These are phyloP conservation scores for Pleurotus pulmonarius DNA, from an alignment of 768 basidiomycete species.

Conservation along the genomic window DNA sequence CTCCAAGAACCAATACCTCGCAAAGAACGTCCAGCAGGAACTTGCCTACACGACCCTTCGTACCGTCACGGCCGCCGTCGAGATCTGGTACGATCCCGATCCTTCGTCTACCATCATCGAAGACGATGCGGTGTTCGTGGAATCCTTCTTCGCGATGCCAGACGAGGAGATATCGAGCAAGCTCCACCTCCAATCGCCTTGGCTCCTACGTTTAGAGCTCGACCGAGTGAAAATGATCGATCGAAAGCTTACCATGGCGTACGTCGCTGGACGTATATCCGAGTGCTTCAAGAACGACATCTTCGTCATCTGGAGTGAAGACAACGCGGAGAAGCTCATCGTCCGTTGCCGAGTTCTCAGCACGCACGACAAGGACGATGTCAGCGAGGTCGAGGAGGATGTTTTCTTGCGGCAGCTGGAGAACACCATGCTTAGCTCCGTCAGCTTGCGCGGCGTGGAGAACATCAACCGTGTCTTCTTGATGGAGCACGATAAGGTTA, in stretches of 20 bases:
- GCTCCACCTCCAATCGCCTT: slow-evolving; percentile 87
- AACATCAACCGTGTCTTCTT: slow-evolving; percentile 90
- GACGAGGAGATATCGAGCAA: slow-evolving; percentile 93
- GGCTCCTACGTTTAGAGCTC: slow-evolving; percentile 93
- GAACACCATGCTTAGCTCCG: slow-evolving; percentile 92
- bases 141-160: slow-evolving; percentile 99
- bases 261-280: slow-evolving; percentile 87
- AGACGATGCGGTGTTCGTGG: slow-evolving; percentile 91
- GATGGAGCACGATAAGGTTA: slow-evolving; percentile 76
- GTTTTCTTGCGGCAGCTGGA: slow-evolving; percentile 93
- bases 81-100: slow-evolving; percentile 97
- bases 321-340: slow-evolving; percentile 94
- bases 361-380: slow-evolving; percentile 80
- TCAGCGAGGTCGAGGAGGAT: slow-evolving; percentile 81
- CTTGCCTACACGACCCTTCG: slow-evolving; percentile 89
- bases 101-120: slow-evolving; percentile 89
- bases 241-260: slow-evolving; percentile 90
- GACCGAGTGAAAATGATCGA: slow-evolving; percentile 97
- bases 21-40: slow-evolving; percentile 89
- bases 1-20: slow-evolving; percentile 53
- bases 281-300: slow-evolving; percentile 93
- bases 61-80: slow-evolving; percentile 89
- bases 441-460: slow-evolving; percentile 89
- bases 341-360: slow-evolving; percentile 92
- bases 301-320: slow-evolving; percentile 98